Percentiles rank a stretch among this genome's conserved stretches.
phyloP scores from a whole-genome alignment of 2,329 filamentous ascomycete species.

The Claviceps cyperi region DNA sequence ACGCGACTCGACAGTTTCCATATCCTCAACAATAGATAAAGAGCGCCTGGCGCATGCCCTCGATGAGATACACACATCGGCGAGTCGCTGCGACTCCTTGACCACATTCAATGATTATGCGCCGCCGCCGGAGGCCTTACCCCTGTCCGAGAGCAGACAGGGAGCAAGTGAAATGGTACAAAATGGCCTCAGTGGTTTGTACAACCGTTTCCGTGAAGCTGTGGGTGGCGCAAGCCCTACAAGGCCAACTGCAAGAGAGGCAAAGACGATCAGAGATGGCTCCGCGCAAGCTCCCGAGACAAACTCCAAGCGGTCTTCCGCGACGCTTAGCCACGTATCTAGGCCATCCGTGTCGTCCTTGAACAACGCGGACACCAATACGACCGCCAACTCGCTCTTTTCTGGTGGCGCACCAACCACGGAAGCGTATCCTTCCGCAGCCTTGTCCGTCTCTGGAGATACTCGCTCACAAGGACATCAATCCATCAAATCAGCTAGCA shows the following conservation, averaged over 20 bases:
- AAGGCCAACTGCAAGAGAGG: slow-evolving; percentile 21
- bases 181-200: slow-evolving; percentile 77
- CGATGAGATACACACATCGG: slow-evolving; percentile 76
- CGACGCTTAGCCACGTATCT: slow-evolving; percentile 24
- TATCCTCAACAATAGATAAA: slow-evolving; percentile 39
- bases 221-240: slow-evolving; percentile 51
- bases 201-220: slow-evolving; percentile 69
- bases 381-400: slow-evolving; percentile 16
- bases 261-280: slow-evolving; percentile 22
- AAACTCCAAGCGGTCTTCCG: slow-evolving; percentile 29
- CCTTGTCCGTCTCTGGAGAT: slow-evolving; percentile 21
- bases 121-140: slow-evolving; percentile 46
- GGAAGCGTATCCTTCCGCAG: slow-evolving; percentile 23
- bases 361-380: slow-evolving; percentile 25
- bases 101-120: slow-evolving; percentile 94
- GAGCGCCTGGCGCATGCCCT: slow-evolving; percentile 64
- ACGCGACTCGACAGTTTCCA: slow-evolving; percentile 25
- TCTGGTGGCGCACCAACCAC: slow-evolving; percentile 18
- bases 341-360: slow-evolving; percentile 27
- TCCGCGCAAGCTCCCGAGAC: slow-evolving; percentile 8
- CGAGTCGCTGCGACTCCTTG: slow-evolving; percentile 69
- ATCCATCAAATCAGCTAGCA: slow-evolving; percentile 34
- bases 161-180: slow-evolving; percentile 62
- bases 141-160: slow-evolving; percentile 50
- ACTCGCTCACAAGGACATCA: slow-evolving; percentile 25